Evolutionary conservation across 352 stramenopile species (phyloP), one percentile per base, ranked within the genome.

Genomic region (Globisporangium yorkense): DNA sequence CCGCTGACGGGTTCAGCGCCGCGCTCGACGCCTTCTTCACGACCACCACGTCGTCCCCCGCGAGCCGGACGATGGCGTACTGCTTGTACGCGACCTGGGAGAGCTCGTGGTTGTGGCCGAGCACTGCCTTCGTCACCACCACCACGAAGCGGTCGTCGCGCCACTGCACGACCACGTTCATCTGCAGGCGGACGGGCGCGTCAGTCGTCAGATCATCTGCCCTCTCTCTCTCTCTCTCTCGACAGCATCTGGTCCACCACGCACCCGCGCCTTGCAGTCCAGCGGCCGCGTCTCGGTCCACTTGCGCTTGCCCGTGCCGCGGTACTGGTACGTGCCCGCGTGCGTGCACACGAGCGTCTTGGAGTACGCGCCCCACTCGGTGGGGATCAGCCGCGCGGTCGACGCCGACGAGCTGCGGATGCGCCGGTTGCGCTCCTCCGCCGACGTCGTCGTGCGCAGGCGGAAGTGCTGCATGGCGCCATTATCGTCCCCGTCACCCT

Each of bases 301-400:
- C 20, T 47, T 46, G 16, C 62, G 62, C 27, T 65, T 61, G 0
- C 62, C 62, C 16, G 62, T 49, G 46, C 62, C 52, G n/a, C 62
- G 40, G 21, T 51, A 61, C 12, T 52, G 52, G 20, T 50, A 55
- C 47, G 61, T 61, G 29, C 57, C 57, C 2, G 37, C 57, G n/a
- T 68, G 62, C 29, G 62, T 68, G 47, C 62, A 68, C 16, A 57
- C 41, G 21, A 68, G 52, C 45, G 62, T 68, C 62, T 65, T 68
- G 45, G 62, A 52, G 47, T 68, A 68, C 13, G 57, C 49, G 16
- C 52, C 47, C 31, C 62, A 45, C 16, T 56, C 57, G 5, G 50
- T n/a, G 5, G 62, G 62, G 1, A 57, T 49, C 5, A 60, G 35
- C 5, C 35, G 52, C 12, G 49, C 49, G 8, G 29, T 40, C 49